These are phyloP conservation scores for Drechslera avenae DNA, from an alignment of 2,329 filamentous ascomycete species.

Conservation along the genomic window DNA sequence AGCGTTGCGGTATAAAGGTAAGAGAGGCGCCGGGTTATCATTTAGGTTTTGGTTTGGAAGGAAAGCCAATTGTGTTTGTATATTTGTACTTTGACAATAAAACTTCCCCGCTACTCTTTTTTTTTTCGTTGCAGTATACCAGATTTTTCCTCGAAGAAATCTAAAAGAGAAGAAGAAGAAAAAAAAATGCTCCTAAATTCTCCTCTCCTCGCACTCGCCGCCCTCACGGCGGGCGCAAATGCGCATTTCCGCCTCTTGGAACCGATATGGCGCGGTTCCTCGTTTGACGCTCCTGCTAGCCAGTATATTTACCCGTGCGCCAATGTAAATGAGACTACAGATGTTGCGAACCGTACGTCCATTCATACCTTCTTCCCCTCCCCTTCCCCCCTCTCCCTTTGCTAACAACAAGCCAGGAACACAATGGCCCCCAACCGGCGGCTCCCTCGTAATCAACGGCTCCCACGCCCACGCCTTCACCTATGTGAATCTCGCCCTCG, in stretches of 20 bases:
- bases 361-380: background rate
- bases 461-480: constrained; percentile 53
- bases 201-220: constrained; percentile 23
- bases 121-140: too few species aligned
- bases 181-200: too few species aligned
- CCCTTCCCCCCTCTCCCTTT: too few species aligned
- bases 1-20: too few species aligned
- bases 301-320: constrained; percentile 52
- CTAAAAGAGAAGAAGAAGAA: too few species aligned
- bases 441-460: constrained; percentile 50
- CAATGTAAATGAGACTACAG: constrained; percentile 47
- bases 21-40: too few species aligned
- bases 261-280: constrained; percentile 52
- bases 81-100: too few species aligned
- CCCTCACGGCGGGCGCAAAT: constrained; percentile 40
- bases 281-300: constrained; percentile 43
- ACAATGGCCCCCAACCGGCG: constrained; percentile 53
- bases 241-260: constrained; percentile 53
- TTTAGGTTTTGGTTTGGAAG: too few species aligned
- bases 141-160: too few species aligned
- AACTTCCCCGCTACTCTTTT: too few species aligned
- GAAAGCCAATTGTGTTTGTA: too few species aligned
- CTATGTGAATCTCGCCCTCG: constrained; percentile 55
- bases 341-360: constrained; percentile 49
- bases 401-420: constrained; percentile 18